A percentile compares a stretch with the other conserved stretches of the same genome.
These are phyloP conservation scores for Diutina ranongensis DNA, from an alignment of 1,139 yeast species.

Conservation along the genomic window DNA sequence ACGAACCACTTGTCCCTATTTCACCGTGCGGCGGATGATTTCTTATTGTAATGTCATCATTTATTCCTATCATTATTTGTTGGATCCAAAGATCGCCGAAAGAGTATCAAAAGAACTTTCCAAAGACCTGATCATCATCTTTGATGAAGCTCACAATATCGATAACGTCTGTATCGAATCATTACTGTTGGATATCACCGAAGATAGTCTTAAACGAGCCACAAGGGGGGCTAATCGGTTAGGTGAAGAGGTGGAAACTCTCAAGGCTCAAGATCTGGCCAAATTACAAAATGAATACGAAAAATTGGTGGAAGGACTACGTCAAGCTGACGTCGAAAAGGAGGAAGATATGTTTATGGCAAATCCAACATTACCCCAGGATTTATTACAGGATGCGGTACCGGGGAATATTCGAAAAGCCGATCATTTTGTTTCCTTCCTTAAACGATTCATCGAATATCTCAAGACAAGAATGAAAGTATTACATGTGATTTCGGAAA, in stretches of 20 bases:
- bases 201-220: constrained; percentile 34
- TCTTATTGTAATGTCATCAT: constrained; percentile 89
- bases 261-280: constrained; percentile 70
- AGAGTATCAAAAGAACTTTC: constrained; percentile 87
- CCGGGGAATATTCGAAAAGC: constrained; percentile 97
- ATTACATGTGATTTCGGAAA: constrained; percentile 90
- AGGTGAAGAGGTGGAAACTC: constrained; percentile 66
- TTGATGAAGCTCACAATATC: constrained; percentile 97
- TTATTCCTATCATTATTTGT: constrained; percentile 88
- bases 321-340: constrained; percentile 63
- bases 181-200: constrained; percentile 63
- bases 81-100: constrained; percentile 96
- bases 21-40: constrained; percentile 96
- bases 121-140: constrained; percentile 85
- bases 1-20: constrained; percentile 85
- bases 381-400: constrained; percentile 79
- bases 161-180: constrained; percentile 98
- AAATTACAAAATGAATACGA: constrained; percentile 85
- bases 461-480: constrained; percentile 96
- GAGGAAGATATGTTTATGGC: constrained; percentile 79
- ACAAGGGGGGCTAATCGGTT: constrained; percentile 66
- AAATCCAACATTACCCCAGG: constrained; percentile 79
- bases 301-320: constrained; percentile 76
- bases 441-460: constrained; percentile 87
- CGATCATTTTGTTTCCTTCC: constrained; percentile 88